Evolutionary conservation across 1,139 yeast genomes (phyloP).

Genomic region (Taiozyma onychis): DNA sequence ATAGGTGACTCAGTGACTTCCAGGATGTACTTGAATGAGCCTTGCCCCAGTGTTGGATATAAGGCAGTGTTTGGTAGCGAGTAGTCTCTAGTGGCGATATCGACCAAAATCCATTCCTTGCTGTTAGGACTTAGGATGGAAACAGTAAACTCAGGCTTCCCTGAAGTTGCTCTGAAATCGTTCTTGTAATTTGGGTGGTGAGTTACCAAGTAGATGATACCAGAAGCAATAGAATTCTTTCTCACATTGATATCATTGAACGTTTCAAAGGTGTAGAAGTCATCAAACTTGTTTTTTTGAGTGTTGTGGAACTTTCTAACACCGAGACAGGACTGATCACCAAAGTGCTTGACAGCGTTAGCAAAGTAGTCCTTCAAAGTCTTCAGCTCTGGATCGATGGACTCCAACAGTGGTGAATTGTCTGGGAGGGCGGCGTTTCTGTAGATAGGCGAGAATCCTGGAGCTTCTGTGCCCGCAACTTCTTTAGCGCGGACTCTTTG

Average conservation of each 20-base stretch:
- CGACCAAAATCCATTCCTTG: constrained; percentile 54
- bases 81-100: constrained; percentile 50
- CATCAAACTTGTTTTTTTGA: constrained; percentile 15
- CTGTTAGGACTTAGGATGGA: constrained; percentile 51
- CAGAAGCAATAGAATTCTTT: constrained; percentile 41
- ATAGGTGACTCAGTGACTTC: constrained; percentile 52
- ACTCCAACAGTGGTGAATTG: constrained; percentile 22
- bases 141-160: constrained; percentile 40
- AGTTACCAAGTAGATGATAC: constrained; percentile 38
- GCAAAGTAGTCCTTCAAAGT: constrained; percentile 36
- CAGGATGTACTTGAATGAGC: constrained; percentile 52
- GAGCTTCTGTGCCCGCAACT: constrained; percentile 6
- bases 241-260: constrained; percentile 31
- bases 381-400: constrained; percentile 34
- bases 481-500: constrained; percentile 1
- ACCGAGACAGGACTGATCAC: constrained; percentile 31
- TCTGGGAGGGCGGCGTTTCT: constrained; percentile 2
- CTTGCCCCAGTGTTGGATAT: constrained; percentile 60
- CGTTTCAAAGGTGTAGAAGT: constrained; percentile 33
- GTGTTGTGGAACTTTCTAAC: constrained; percentile 29
- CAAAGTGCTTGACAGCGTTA: constrained; percentile 26
- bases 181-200: constrained; percentile 27
- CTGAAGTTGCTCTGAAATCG: constrained; percentile 6
- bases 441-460: constrained; percentile 14
- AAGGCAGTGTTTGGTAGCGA: constrained; percentile 52